A percentile compares a stretch with the other conserved stretches of the same genome.
Conservation (phyloP, 1,139 yeast species). For the Saccharomyces hybrid region DNA sequence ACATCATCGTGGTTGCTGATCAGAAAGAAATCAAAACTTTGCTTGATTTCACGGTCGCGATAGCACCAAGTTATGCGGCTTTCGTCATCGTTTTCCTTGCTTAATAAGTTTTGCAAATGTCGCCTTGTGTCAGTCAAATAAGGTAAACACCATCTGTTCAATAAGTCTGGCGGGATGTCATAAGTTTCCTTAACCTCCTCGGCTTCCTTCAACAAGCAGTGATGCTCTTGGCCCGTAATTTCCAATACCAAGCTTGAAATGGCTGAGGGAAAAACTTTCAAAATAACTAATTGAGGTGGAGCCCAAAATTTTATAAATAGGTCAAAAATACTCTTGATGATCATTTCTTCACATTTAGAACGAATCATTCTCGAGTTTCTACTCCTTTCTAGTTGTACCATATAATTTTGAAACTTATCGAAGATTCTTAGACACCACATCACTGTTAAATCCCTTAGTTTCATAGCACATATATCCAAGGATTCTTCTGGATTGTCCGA, state of each 20-base stretch:
- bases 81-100: constrained; percentile 9
- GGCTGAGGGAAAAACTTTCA: constrained; percentile 36
- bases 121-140: constrained; percentile 48
- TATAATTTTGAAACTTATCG: constrained; percentile 15
- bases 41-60: constrained; percentile 15
- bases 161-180: constrained; percentile 33
- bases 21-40: constrained; percentile 22
- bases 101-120: constrained; percentile 31
- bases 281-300: constrained; percentile 45
- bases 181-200: constrained; percentile 1
- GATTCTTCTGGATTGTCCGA: constrained; percentile 17
- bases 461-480: constrained; percentile 24
- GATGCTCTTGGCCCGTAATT: constrained; percentile 16
- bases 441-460: constrained; percentile 27
- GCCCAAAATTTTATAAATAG: constrained; percentile 49
- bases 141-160: constrained; percentile 42
- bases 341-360: constrained; percentile 14
- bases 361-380: constrained; percentile 4
- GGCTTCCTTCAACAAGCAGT: constrained; percentile 9
- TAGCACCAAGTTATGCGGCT: constrained; percentile 18
- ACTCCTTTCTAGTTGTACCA: constrained; percentile 4
- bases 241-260: constrained; percentile 24
- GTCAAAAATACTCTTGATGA: constrained; percentile 21
- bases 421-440: constrained; percentile 24
- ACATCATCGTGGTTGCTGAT: constrained; percentile 29